phyloP scores from a whole-genome alignment of 1,284 basidiomycete species.

The Ceratobasidium theobromae region DNA sequence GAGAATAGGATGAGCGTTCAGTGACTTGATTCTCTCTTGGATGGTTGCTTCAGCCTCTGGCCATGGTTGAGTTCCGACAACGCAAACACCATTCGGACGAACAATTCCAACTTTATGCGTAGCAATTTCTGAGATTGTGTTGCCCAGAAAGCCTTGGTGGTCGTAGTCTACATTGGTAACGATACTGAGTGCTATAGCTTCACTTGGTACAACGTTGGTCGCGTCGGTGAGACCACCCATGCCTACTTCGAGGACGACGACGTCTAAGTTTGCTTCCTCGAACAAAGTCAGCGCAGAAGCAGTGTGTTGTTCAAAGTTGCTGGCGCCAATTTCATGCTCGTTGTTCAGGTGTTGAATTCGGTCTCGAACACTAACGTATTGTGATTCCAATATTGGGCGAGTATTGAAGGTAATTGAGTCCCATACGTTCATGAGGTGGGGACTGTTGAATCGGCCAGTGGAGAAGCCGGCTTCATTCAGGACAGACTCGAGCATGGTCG shows the following conservation, averaged over 20 bases:
- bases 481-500: constrained; percentile 79
- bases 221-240: constrained; percentile 93
- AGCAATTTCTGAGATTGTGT: constrained; percentile 74
- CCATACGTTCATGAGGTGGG: constrained; percentile 78
- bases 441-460: constrained; percentile 89
- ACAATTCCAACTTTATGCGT: constrained; percentile 85
- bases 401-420: constrained; percentile 79
- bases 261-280: constrained; percentile 66
- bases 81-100: constrained; percentile 55
- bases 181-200: constrained; percentile 72
- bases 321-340: constrained; percentile 53
- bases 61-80: constrained; percentile 72
- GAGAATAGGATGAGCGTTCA: constrained; percentile 50
- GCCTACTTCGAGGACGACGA: constrained; percentile 91
- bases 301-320: constrained; percentile 83
- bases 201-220: constrained; percentile 82
- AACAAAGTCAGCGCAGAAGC: constrained; percentile 74
- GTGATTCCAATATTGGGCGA: constrained; percentile 51
- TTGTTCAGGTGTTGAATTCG: constrained; percentile 57
- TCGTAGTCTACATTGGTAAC: constrained; percentile 89
- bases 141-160: constrained; percentile 87
- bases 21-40: constrained; percentile 45
- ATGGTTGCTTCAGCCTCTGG: constrained; percentile 53
- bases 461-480: constrained; percentile 58
- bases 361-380: constrained; percentile 55